phyloP scores from a whole-genome alignment of 306 rosid genomes.

The Mimosa pudica region DNA sequence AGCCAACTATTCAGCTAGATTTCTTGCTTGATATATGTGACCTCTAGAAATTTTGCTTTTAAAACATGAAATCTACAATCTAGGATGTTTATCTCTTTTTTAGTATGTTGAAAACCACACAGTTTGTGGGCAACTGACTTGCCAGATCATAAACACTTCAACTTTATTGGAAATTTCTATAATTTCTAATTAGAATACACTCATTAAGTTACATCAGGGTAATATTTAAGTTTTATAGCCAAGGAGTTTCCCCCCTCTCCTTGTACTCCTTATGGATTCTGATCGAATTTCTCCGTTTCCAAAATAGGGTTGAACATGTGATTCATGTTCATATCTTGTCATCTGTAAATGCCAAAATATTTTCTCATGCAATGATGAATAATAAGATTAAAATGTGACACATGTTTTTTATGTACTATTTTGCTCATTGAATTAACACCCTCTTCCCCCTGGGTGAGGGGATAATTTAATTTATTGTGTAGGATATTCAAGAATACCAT shows the following conservation, averaged over 20 bases:
- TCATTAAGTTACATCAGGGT: neutral
- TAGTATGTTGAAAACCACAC: neutral
- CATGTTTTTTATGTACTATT: conserved; percentile 13
- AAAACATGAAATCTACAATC: neutral
- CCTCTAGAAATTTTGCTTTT: conserved; percentile 1
- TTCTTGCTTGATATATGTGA: neutral
- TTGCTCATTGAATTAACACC: conserved; percentile 14
- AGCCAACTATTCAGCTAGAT: conserved; percentile 6
- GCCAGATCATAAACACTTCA: neutral
- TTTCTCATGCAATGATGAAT: conserved; percentile 11
- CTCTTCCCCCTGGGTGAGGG: conserved; percentile 10
- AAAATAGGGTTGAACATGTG: neutral
- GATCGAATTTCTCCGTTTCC: neutral
- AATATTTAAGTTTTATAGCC: neutral
- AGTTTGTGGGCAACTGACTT: neutral
- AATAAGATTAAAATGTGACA: conserved; percentile 27
- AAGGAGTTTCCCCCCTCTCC: neutral
- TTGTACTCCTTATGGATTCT: neutral
- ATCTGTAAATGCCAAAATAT: conserved; percentile 16
- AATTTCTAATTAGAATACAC: neutral
- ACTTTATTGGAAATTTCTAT: neutral
- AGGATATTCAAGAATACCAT: conserved; percentile 86
- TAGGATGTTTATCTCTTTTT: conserved; percentile 11
- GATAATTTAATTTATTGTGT: conserved; percentile 35
- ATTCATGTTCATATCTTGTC: neutral